A percentile compares a stretch with the other conserved stretches of the same genome.
phyloP scores from a whole-genome alignment of 179 eudicot species.

The Beta macrorhiza region DNA sequence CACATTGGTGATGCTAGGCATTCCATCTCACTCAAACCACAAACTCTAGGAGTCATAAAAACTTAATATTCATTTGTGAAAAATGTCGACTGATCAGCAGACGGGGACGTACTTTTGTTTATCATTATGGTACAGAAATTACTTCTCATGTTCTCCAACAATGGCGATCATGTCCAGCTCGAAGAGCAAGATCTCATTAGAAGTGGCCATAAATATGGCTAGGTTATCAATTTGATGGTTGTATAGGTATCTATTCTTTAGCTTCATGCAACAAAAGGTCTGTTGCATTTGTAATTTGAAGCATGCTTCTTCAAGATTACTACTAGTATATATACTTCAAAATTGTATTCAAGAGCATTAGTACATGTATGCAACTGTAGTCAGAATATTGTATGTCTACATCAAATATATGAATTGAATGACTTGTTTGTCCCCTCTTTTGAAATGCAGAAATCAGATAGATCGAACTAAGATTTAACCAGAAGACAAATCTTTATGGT shows the following conservation, averaged over 20 bases:
- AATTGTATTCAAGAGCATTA: background rate
- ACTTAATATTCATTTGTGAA: too few relatives aligned
- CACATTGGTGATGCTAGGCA: slow-evolving; percentile 54
- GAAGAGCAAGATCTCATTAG: slow-evolving; percentile 14
- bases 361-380: background rate
- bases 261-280: slow-evolving; percentile 17
- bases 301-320: slow-evolving; percentile 15
- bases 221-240: slow-evolving; percentile 27
- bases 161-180: slow-evolving; percentile 4
- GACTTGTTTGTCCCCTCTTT: background rate
- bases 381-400: background rate
- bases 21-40: slow-evolving; percentile 49
- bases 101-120: background rate
- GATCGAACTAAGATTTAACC: background rate
- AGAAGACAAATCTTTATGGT: background rate
- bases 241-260: slow-evolving; percentile 21
- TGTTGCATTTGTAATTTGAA: slow-evolving; percentile 19
- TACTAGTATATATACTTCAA: background rate
- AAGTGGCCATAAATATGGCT: background rate
- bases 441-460: background rate
- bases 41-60: slow-evolving; percentile 44
- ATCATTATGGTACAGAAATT: background rate
- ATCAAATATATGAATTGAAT: background rate
- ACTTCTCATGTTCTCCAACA: background rate
- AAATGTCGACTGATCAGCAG: too few relatives aligned